These are phyloP conservation scores for Auricularia cornea DNA, from an alignment of 768 basidiomycete species.

Conservation along the genomic window DNA sequence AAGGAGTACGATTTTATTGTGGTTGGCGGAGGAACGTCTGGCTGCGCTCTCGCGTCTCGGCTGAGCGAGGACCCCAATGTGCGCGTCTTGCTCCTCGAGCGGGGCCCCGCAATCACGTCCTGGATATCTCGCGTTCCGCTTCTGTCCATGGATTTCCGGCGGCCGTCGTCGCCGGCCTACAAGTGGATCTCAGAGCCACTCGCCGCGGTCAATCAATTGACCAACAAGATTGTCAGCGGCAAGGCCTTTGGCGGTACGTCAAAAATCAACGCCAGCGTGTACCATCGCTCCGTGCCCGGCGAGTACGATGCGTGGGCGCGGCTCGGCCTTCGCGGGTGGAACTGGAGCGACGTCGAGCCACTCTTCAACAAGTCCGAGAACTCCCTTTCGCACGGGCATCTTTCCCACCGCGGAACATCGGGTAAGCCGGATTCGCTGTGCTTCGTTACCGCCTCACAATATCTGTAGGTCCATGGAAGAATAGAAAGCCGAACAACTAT, in stretches of 20 bases:
- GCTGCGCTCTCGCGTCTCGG: too few relatives aligned
- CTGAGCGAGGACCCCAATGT: too few relatives aligned
- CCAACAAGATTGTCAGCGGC: constrained; percentile 19
- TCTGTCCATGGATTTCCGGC: constrained; percentile 21
- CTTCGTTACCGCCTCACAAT: too few relatives aligned
- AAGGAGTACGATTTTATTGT: too few relatives aligned
- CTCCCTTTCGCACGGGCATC: neutral
- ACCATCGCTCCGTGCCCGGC: constrained; percentile 20
- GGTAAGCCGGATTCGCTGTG: too few relatives aligned
- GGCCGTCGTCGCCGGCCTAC: constrained; percentile 15
- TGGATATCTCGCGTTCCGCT: constrained; percentile 24
- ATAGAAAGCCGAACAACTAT: too few relatives aligned
- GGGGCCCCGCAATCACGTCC: neutral
- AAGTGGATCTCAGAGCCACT: constrained; percentile 10
- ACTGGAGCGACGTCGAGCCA: constrained; percentile 24
- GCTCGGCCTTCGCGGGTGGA: constrained; percentile 26
- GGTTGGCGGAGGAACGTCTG: too few relatives aligned
- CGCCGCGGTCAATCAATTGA: constrained; percentile 4
- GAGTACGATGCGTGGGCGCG: constrained; percentile 26
- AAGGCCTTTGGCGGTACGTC: constrained; percentile 11
- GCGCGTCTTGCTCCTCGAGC: too few relatives aligned
- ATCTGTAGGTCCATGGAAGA: too few relatives aligned
- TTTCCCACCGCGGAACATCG: too few relatives aligned
- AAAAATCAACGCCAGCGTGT: constrained; percentile 10
- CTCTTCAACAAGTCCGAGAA: constrained; percentile 28